These are phyloP conservation scores for Phytophthora brassicae DNA, from an alignment of 352 stramenopile genomes.

Conservation along the genomic window DNA sequence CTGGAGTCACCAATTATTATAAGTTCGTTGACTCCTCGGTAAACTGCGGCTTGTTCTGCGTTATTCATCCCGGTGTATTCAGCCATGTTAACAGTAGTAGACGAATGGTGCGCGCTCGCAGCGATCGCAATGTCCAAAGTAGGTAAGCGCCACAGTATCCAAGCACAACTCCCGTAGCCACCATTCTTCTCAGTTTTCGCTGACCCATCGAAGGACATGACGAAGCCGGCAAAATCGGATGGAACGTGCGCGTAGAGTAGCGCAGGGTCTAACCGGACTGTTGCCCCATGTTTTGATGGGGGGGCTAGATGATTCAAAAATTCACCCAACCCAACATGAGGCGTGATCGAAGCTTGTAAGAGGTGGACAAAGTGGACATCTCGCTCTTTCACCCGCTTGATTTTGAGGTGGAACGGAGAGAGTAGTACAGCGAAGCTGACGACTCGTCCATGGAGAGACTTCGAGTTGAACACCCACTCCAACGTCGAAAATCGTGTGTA, in stretches of 20 bases:
- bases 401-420: neutral
- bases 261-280: neutral
- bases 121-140: neutral
- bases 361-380: neutral
- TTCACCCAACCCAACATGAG: too few relatives aligned
- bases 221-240: neutral
- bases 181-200: neutral
- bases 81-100: conserved; percentile 24
- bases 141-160: neutral
- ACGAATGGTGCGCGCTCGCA: neutral
- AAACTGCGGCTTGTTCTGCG: neutral
- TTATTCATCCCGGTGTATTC: conserved; percentile 27
- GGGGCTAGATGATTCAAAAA: neutral
- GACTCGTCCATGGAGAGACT: neutral
- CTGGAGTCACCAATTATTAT: conserved; percentile 2
- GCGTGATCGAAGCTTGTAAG: neutral
- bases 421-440: neutral
- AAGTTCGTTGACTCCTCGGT: neutral
- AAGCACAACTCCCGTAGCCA: neutral
- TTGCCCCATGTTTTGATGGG: neutral
- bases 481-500: too few relatives aligned
- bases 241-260: neutral
- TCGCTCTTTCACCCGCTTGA: neutral
- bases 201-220: neutral
- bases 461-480: neutral